phyloP scores from a whole-genome alignment of 2,329 filamentous ascomycete genomes.

The Verticillium nonalfalfae region DNA sequence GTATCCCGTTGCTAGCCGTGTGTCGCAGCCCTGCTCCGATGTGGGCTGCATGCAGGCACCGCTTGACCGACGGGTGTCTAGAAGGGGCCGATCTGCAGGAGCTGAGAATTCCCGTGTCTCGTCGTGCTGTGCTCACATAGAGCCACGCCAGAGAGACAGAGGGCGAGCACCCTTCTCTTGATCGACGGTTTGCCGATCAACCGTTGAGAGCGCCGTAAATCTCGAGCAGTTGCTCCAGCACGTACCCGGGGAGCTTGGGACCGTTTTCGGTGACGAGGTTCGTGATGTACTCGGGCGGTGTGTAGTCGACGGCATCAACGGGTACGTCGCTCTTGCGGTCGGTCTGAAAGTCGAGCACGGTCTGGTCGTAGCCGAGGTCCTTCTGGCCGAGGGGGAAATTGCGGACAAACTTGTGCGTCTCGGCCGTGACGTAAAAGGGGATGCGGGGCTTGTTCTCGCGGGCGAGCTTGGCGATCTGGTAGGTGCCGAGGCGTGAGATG shows the following conservation, averaged over 20 bases:
- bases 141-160: too few relatives aligned
- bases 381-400: conserved; percentile 78
- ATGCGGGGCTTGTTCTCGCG: conserved; percentile 50
- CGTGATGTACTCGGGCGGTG: conserved; percentile 63
- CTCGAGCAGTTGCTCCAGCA: conserved; percentile 64
- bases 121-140: too few relatives aligned
- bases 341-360: conserved; percentile 66
- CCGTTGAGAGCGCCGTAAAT: conserved; percentile 43
- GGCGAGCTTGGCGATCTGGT: conserved; percentile 79
- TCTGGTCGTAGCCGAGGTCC: conserved; percentile 73
- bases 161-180: not conserved
- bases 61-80: too few relatives aligned
- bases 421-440: conserved; percentile 84
- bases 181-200: conserved; percentile 12
- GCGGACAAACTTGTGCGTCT: conserved; percentile 95
- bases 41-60: too few relatives aligned
- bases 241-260: conserved; percentile 62
- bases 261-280: conserved; percentile 73
- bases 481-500: conserved; percentile 78
- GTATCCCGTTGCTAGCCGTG: too few relatives aligned
- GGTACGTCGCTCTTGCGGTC: conserved; percentile 37
- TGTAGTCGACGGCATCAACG: conserved; percentile 62
- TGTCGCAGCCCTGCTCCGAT: too few relatives aligned
- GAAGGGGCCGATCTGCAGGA: too few relatives aligned
- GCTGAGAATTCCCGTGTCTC: too few relatives aligned